phyloP scores from a whole-genome alignment of 495 filamentous ascomycete species.

The Diplogelasinospora grovesii region DNA sequence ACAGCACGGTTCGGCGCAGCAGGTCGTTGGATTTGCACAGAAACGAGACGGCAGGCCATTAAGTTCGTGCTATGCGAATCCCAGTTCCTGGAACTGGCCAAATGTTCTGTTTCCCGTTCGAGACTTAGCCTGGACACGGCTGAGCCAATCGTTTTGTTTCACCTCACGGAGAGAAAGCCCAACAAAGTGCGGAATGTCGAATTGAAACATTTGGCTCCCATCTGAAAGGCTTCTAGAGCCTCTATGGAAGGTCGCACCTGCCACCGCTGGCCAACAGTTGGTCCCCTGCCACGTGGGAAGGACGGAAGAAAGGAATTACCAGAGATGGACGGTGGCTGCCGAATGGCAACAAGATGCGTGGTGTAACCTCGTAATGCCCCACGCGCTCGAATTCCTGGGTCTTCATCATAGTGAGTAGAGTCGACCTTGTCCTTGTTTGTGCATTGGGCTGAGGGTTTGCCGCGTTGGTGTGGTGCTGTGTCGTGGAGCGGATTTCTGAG shows the following conservation, averaged over 20 bases:
- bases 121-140: conserved; percentile 21
- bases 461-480: too few relatives aligned
- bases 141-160: conserved; percentile 12
- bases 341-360: not conserved
- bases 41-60: conserved; percentile 16
- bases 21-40: not conserved
- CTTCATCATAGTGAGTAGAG: not conserved
- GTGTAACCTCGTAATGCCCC: not conserved
- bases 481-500: too few relatives aligned
- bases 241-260: conserved; percentile 1
- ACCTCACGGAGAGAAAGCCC: conserved; percentile 7
- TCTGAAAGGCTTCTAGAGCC: conserved; percentile 5
- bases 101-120: conserved; percentile 14
- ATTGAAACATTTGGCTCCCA: conserved; percentile 16
- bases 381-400: not conserved
- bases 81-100: conserved; percentile 21
- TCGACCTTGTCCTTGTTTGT: not conserved
- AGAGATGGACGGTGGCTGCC: not conserved
- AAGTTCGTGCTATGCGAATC: conserved; percentile 5
- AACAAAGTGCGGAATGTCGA: not conserved
- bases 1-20: not conserved
- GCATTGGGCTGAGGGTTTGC: not conserved
- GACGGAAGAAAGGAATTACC: conserved; percentile 12
- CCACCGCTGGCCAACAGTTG: conserved; percentile 1
- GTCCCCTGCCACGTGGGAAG: conserved; percentile 14